Conservation (phyloP, 805 yeast species). For the Metschnikowia proteae region DNA sequence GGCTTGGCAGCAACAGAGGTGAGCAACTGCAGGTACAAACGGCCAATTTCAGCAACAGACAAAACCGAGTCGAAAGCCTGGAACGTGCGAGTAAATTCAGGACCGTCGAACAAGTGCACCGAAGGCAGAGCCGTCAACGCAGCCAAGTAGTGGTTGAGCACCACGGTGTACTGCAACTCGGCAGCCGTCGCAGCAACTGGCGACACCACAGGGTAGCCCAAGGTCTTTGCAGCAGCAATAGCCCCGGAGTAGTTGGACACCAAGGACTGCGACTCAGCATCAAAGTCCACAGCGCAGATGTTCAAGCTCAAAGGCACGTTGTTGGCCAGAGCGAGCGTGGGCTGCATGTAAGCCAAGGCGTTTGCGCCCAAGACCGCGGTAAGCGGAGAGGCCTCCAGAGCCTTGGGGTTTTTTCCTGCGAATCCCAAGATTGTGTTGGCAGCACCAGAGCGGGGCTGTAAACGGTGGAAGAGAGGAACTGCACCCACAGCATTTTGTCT, state of each 20-base stretch:
- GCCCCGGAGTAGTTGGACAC: slow-evolving; percentile 63
- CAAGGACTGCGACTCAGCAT: slow-evolving; percentile 47
- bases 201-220: slow-evolving; percentile 65
- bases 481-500: slow-evolving; percentile 47
- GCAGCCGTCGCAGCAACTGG: slow-evolving; percentile 49
- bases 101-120: slow-evolving; percentile 78
- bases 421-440: slow-evolving; percentile 77
- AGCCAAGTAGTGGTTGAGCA: slow-evolving; percentile 62
- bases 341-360: slow-evolving; percentile 65
- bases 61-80: slow-evolving; percentile 44
- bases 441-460: slow-evolving; percentile 82
- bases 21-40: slow-evolving; percentile 36
- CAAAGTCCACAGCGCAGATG: slow-evolving; percentile 74
- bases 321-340: slow-evolving; percentile 41
- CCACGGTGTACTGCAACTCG: slow-evolving; percentile 66
- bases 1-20: slow-evolving; percentile 17
- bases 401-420: slow-evolving; percentile 19
- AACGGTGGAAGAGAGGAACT: slow-evolving; percentile 58
- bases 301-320: slow-evolving; percentile 62
- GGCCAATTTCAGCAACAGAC: slow-evolving; percentile 40
- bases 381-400: slow-evolving; percentile 24
- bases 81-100: slow-evolving; percentile 53
- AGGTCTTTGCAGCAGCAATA: slow-evolving; percentile 55
- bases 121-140: slow-evolving; percentile 48
- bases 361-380: slow-evolving; percentile 61